Base-by-base conservation (phyloP, 2,329 filamentous ascomycete species). In the Torrubiella hemipterigena region DNA sequence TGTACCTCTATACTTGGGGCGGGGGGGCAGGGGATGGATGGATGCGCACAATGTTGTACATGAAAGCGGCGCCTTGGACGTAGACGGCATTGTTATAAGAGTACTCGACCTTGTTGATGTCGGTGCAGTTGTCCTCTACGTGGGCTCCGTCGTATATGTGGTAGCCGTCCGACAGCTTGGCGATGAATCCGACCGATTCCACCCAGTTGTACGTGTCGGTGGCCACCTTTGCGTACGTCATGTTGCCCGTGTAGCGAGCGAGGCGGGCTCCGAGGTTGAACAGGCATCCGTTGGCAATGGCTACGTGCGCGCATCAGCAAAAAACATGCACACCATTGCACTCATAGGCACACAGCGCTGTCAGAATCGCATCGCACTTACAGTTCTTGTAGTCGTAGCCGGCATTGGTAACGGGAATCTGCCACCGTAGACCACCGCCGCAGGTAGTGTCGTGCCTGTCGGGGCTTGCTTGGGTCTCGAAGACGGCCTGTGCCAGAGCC, bases 341-440 rank as follows among this genome's bases (percentile, higher is more conserved):
- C n/a, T n/a, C n/a, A n/a, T n/a, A n/a, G n/a, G n/a, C n/a, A n/a
- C n/a, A n/a, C n/a, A n/a, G n/a, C n/a, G n/a, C n/a, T n/a, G n/a
- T n/a, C n/a, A n/a, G n/a, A n/a, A n/a, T n/a, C n/a, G n/a, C n/a
- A 24, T 11, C 14, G 22, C 26, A 18, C 27, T 26, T 9, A 15
- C 21, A 14, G 23, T 74, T 74, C 45, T 76, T 73, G 58, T 73
- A 73, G 51, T 67, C 58, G 51, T 59, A 73, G 27, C 81, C 81
- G 32, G 61, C 67, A 54, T 83, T 82, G 54, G 74, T 77, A 5
- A 68, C 61, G 56, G 74, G 81, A 37, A 87, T 77, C 56, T 87
- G 81, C 83, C 83, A 89, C 41, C 77, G 72, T 38, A 91, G 52
- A 7, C 82, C 82, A 31, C 82, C 82, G 31, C 58, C 61, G 52